Conservation (phyloP, 164 flowering plant genomes). For the Brasenia schreberi region DNA sequence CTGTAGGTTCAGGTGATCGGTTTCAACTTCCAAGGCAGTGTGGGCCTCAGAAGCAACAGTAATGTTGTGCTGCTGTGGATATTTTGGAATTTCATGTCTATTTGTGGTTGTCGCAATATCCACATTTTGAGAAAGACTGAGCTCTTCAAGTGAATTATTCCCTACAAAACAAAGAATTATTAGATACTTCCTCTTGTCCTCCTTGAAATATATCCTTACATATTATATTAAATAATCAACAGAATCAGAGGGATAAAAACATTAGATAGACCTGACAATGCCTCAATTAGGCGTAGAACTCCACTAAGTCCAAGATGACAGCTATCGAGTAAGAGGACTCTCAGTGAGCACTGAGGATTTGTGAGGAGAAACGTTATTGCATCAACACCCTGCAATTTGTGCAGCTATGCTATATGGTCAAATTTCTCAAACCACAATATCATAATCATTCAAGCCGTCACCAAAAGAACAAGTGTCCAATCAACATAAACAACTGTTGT, state of each 20-base stretch:
- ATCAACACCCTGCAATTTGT: conserved; percentile 39
- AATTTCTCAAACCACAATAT: too few relatives aligned
- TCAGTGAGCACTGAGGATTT: conserved; percentile 48
- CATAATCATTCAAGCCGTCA: too few relatives aligned
- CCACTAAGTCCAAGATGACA: conserved; percentile 66
- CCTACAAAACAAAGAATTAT: conserved; percentile 19
- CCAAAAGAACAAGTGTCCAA: too few relatives aligned
- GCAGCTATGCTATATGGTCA: too few relatives aligned
- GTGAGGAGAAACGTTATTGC: conserved; percentile 39
- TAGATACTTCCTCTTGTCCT: not conserved
- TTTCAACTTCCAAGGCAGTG: conserved; percentile 11
- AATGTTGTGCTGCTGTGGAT: conserved; percentile 5
- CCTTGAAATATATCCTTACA: not conserved
- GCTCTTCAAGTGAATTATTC: conserved; percentile 59
- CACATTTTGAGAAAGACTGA: conserved; percentile 61
- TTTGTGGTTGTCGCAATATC: not conserved
- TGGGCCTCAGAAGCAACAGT: conserved; percentile 9
- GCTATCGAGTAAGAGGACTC: conserved; percentile 42
- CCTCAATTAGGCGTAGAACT: conserved; percentile 39
- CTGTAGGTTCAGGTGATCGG: conserved; percentile 14
- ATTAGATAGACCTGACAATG: conserved; percentile 40
- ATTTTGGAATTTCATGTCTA: conserved; percentile 3
- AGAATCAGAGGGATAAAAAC: too few relatives aligned
- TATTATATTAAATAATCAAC: too few relatives aligned
- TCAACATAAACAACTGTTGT: too few relatives aligned